phyloP scores from a whole-genome alignment of 2,329 filamentous ascomycete species.

The Botrytis galanthina region DNA sequence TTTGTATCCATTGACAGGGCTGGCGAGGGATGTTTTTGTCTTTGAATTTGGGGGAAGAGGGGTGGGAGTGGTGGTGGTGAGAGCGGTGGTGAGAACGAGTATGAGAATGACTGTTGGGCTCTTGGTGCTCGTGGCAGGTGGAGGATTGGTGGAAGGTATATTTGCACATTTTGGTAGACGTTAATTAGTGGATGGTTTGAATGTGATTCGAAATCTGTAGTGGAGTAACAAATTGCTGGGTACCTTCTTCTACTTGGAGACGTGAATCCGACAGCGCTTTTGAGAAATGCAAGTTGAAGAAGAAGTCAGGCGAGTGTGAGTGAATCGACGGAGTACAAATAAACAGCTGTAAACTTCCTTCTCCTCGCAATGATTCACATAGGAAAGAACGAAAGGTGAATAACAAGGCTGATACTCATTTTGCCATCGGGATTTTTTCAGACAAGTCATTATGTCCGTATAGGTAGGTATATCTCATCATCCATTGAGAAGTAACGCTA shows the following conservation, averaged over 20 bases:
- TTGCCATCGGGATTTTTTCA: background rate
- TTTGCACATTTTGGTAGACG: slow-evolving; percentile 6
- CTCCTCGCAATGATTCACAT: background rate
- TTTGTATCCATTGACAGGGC: slow-evolving; percentile 19
- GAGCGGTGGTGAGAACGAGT: background rate
- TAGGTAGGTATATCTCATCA: slow-evolving; percentile 1
- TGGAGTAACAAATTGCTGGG: too few species aligned
- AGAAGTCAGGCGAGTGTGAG: background rate
- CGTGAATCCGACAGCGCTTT: background rate
- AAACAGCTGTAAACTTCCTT: background rate
- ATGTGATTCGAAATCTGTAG: background rate
- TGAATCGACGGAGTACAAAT: background rate
- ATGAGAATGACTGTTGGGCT: background rate
- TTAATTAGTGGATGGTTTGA: background rate
- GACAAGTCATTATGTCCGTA: background rate
- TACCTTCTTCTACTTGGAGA: background rate
- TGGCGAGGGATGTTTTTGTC: background rate
- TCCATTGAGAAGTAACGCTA: slow-evolving; percentile 16
- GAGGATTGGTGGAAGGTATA: slow-evolving; percentile 13
- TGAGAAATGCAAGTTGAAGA: background rate
- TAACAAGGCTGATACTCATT: background rate
- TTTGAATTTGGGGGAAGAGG: background rate
- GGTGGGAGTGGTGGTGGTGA: background rate
- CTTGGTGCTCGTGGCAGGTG: background rate
- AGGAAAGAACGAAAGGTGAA: background rate